Conservation (phyloP, 179 eudicot genomes). For the Actinidia polygama region DNA sequence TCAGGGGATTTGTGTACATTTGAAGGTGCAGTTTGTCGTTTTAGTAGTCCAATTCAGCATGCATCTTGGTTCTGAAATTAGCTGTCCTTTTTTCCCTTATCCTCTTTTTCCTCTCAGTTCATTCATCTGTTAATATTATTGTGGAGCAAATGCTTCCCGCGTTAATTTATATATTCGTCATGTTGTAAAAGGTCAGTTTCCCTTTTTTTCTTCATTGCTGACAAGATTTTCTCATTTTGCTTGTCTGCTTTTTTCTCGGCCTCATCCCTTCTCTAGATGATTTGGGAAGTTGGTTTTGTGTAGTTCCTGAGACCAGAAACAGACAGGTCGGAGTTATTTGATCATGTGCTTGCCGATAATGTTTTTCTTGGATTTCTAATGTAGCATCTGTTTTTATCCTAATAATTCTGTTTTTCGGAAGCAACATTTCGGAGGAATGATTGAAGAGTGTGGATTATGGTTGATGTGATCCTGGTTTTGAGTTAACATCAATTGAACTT, state of each 20-base stretch:
- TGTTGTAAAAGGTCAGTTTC: slow-evolving; percentile 14
- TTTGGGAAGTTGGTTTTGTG: slow-evolving; percentile 15
- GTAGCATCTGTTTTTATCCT: not conserved
- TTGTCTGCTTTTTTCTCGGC: slow-evolving; percentile 14
- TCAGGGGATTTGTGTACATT: slow-evolving; percentile 23
- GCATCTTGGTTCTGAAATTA: slow-evolving; percentile 18
- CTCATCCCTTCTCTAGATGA: not conserved
- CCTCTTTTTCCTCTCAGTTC: slow-evolving; percentile 17
- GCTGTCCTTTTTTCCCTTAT: slow-evolving; percentile 1
- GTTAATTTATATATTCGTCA: slow-evolving; percentile 10
- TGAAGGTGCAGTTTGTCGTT: slow-evolving; percentile 27
- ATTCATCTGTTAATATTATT: slow-evolving; percentile 1
- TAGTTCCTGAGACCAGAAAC: slow-evolving; percentile 15
- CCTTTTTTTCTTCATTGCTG: not conserved
- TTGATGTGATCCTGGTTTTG: slow-evolving; percentile 7
- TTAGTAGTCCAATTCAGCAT: slow-evolving; percentile 18
- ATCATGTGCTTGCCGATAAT: slow-evolving; percentile 20
- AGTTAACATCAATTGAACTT: not conserved
- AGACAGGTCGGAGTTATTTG: slow-evolving; percentile 21
- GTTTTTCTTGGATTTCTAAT: not conserved
- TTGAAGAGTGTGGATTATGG: not conserved
- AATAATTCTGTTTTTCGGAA: not conserved
- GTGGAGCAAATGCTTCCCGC: slow-evolving; percentile 28
- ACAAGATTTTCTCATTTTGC: slow-evolving; percentile 9
- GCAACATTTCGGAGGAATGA: not conserved